These are phyloP conservation scores for Deuterostichococcus epilithicus DNA, from an alignment of 139 green algal species.

Conservation along the genomic window DNA sequence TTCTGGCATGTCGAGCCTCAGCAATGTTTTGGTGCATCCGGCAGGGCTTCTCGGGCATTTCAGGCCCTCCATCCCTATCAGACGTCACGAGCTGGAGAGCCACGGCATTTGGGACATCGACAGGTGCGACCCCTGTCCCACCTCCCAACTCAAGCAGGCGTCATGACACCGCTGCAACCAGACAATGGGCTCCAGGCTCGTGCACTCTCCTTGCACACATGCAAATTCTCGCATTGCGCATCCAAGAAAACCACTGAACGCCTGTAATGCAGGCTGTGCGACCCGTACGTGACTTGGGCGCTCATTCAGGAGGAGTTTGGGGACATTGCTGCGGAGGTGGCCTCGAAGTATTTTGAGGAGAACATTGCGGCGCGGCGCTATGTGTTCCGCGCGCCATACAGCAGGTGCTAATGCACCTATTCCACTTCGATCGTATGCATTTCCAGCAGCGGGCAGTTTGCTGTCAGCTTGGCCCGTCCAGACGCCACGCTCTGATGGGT, in stretches of 20 bases:
- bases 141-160: neutral
- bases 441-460: no score
- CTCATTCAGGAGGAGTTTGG: constrained; percentile 54
- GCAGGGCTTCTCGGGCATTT: constrained; percentile 73
- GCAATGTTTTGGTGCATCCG: constrained; percentile 26
- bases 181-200: no score
- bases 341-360: constrained; percentile 56
- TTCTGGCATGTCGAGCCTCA: no score
- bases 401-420: no score
- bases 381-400: constrained; percentile 29
- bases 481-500: no score
- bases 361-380: constrained; percentile 17
- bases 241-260: neutral
- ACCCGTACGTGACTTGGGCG: constrained; percentile 47
- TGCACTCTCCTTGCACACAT: no score
- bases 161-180: neutral
- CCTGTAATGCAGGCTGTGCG: constrained; percentile 12
- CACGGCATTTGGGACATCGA: constrained; percentile 87
- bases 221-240: no score
- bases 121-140: constrained; percentile 16
- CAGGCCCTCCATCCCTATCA: constrained; percentile 71
- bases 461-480: no score
- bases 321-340: constrained; percentile 39
- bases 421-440: no score
- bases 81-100: constrained; percentile 72